Evolutionary conservation across 306 rosid genomes (phyloP), one percentile per base, ranked within the genome.

Genomic region (Quercus variabilis): DNA sequence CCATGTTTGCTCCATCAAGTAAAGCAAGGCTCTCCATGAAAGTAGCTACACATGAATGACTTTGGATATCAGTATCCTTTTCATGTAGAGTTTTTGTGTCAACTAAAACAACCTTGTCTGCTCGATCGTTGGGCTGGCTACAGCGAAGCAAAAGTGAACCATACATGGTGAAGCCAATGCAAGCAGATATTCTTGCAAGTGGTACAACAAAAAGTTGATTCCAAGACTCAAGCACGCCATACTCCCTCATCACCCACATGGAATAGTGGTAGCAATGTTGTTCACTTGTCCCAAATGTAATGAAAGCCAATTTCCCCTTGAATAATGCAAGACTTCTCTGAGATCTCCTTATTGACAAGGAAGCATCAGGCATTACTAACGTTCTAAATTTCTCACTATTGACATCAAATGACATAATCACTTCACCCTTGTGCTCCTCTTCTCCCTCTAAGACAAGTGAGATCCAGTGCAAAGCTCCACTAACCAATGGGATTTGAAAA

Each of bases 271-370:
- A 46, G 52, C 51, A 14, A 43, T 14, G 30, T 4, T 11, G 30
- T 0, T 2, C 31, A 59, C 1, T 20, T 2, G 0, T 26, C 2
- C 14, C 51, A 59, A 19, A 21, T 3, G 5, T 4, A 21, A 59
- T 3, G 15, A 1, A 21, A 10, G 65, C 31, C 5, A 59, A 14
- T 23, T 59, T 59, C 4, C 65, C 65, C 65, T 59, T 9, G 65
- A 20, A 23, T 12, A 3, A 9, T 4, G 28, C 15, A 59, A 59
- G 65, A 21, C 1, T 8, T 59, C 4, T 11, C 65, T 13, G 23
- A 20, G 1, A 25, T 3, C 28, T 3, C 1, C 4, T 8, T 1
- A 0, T 58, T 10, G 10, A 10, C 0, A 5, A 1, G 2, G 6
- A 21, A 21, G 2, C 6, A 11, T 5, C 14, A 59, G 65, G 31